phyloP scores from a whole-genome alignment of 1,284 basidiomycete genomes.

The Cryptococcus sp. region DNA sequence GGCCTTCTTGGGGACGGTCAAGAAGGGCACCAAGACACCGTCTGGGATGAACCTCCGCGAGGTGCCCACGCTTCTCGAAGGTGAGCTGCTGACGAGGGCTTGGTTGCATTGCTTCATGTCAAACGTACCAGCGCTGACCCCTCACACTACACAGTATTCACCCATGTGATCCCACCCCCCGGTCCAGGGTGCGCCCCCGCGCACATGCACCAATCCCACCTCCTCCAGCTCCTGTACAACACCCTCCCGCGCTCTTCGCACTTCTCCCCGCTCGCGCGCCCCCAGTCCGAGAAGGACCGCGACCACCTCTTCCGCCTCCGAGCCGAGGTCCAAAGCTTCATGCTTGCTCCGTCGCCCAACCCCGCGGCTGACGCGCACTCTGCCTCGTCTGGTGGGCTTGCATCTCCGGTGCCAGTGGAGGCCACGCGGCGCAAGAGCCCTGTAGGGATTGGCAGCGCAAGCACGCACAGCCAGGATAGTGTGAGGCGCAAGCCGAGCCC shows the following conservation, averaged over 20 bases:
- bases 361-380: conserved; percentile 5
- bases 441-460: conserved; percentile 12
- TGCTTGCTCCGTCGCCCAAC: conserved; percentile 23
- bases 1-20: conserved; percentile 37
- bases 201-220: conserved; percentile 35
- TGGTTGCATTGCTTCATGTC: not conserved
- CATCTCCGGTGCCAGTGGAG: conserved; percentile 7
- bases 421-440: not conserved
- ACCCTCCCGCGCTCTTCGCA: conserved; percentile 32
- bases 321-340: conserved; percentile 43
- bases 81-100: conserved; percentile 19
- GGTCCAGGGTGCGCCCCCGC: conserved; percentile 16
- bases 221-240: conserved; percentile 42
- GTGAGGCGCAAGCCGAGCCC: conserved; percentile 35
- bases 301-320: conserved; percentile 52
- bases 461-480: conserved; percentile 8
- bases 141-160: conserved; percentile 23
- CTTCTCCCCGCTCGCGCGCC: conserved; percentile 38
- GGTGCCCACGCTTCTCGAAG: conserved; percentile 39
- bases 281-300: conserved; percentile 40
- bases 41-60: conserved; percentile 44
- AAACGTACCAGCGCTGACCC: not conserved
- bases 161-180: conserved; percentile 24
- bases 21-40: conserved; percentile 47
- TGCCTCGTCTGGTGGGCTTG: not conserved